A percentile compares a stretch with the other conserved stretches of the same genome.
Conservation (phyloP, 2,329 filamentous ascomycete genomes). For the Hymenoscyphus occultus region DNA sequence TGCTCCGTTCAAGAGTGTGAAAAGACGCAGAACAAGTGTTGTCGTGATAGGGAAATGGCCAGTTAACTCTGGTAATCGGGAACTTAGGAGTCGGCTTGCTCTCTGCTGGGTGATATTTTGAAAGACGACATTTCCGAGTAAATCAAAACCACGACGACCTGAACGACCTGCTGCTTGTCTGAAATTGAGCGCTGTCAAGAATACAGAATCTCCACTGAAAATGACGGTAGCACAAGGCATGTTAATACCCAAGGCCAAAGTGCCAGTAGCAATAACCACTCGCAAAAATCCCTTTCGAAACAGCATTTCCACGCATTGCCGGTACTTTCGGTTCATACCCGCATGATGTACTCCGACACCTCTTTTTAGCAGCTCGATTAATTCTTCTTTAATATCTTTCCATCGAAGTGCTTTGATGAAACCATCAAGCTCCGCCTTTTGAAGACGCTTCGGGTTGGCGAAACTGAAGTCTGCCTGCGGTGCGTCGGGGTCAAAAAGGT, state of each 20-base stretch:
- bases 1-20: slow-evolving; percentile 64
- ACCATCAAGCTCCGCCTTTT: slow-evolving; percentile 55
- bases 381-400: slow-evolving; percentile 47
- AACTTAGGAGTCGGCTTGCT: slow-evolving; percentile 67
- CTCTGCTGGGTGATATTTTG: slow-evolving; percentile 60
- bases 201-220: slow-evolving; percentile 71
- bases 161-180: slow-evolving; percentile 75
- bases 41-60: slow-evolving; percentile 79
- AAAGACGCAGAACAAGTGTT: slow-evolving; percentile 66
- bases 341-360: slow-evolving; percentile 77
- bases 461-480: slow-evolving; percentile 65
- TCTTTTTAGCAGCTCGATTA: slow-evolving; percentile 60
- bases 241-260: slow-evolving; percentile 74
- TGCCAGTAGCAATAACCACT: slow-evolving; percentile 73
- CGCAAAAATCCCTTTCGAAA: slow-evolving; percentile 70
- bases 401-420: slow-evolving; percentile 51
- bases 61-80: slow-evolving; percentile 67
- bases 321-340: slow-evolving; percentile 75
- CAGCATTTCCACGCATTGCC: slow-evolving; percentile 69
- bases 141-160: slow-evolving; percentile 75
- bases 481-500: slow-evolving; percentile 64
- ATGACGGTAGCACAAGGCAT: slow-evolving; percentile 82
- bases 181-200: slow-evolving; percentile 71
- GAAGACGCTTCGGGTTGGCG: slow-evolving; percentile 58
- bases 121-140: slow-evolving; percentile 79